These are phyloP conservation scores for Candida xiaguanensis DNA, from an alignment of 805 yeast species.

Conservation along the genomic window DNA sequence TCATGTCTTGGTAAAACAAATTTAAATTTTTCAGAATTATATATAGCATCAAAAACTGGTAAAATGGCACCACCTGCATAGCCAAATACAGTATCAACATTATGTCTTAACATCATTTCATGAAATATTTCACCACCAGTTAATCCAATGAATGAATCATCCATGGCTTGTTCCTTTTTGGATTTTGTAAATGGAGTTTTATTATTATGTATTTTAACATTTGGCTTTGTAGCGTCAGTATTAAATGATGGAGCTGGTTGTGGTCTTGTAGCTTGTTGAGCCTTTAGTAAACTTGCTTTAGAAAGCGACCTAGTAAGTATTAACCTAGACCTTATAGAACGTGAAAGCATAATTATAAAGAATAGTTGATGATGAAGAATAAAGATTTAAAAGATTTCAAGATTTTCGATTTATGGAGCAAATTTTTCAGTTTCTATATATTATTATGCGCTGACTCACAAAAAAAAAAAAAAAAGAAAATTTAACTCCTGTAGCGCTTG, in stretches of 20 bases:
- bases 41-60: conserved; percentile 96
- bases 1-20: conserved; percentile 95
- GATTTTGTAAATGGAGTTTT: conserved; percentile 1
- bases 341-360: conserved; percentile 15
- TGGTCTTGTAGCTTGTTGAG: conserved; percentile 24
- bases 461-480: no score
- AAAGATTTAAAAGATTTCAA: background rate
- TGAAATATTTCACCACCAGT: conserved; percentile 99
- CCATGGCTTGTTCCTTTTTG: conserved; percentile 42
- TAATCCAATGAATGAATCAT: conserved; percentile 86
- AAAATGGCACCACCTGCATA: conserved; percentile 99
- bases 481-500: conserved; percentile 5
- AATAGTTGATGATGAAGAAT: background rate
- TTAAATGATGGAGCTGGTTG: conserved; percentile 53
- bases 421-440: conserved; percentile 3
- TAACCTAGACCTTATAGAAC: conserved; percentile 15
- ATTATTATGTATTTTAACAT: background rate
- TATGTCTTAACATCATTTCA: conserved; percentile 96
- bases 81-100: conserved; percentile 94
- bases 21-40: conserved; percentile 82
- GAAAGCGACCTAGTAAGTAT: conserved; percentile 21
- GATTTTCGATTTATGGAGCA: background rate
- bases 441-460: conserved; percentile 3
- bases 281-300: conserved; percentile 27
- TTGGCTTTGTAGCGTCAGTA: conserved; percentile 16